Percentiles rank a stretch among this genome's conserved stretches.
These are phyloP conservation scores for Wallacemonas collosoma DNA, from an alignment of 208 protist genomes.

Conservation along the genomic window DNA sequence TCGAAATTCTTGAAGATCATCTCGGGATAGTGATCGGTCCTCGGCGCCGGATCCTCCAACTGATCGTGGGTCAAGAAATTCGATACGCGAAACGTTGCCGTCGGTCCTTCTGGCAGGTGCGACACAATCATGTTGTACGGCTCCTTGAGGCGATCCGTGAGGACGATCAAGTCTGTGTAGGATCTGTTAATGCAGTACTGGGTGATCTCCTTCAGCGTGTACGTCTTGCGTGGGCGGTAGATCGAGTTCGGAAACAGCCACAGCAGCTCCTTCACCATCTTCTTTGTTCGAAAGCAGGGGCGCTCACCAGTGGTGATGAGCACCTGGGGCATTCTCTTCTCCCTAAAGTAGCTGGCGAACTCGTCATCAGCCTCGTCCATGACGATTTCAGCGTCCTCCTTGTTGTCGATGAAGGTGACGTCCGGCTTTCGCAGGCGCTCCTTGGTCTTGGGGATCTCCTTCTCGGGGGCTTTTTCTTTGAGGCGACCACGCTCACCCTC, in stretches of 20 bases:
- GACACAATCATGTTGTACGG: conserved; percentile 88
- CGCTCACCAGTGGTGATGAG: conserved; percentile 91
- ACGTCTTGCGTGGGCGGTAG: conserved; percentile 86
- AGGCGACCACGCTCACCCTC: conserved; percentile 74
- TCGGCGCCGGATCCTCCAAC: conserved; percentile 76
- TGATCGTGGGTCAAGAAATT: conserved; percentile 85
- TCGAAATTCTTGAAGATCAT: conserved; percentile 95
- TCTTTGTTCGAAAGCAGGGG: conserved; percentile 81
- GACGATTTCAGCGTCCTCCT: conserved; percentile 78
- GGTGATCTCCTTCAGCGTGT: conserved; percentile 92
- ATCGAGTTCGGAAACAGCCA: conserved; percentile 89
- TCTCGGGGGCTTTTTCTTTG: conserved; percentile 74
- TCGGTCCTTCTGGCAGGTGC: conserved; percentile 90
- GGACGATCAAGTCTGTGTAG: conserved; percentile 91
- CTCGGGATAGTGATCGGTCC: conserved; percentile 93
- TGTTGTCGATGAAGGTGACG: conserved; percentile 76
- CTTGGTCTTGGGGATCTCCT: conserved; percentile 88
- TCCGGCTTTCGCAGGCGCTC: conserved; percentile 79
- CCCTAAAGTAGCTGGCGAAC: conserved; percentile 80
- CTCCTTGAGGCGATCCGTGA: conserved; percentile 88
- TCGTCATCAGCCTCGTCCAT: conserved; percentile 91
- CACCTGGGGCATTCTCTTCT: conserved; percentile 68
- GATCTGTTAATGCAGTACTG: conserved; percentile 89
- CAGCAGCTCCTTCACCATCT: conserved; percentile 89
- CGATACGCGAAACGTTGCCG: conserved; percentile 86